These are phyloP conservation scores for Tetrahymena borealis DNA, from an alignment of 73 alveolate genomes.

Conservation along the genomic window DNA sequence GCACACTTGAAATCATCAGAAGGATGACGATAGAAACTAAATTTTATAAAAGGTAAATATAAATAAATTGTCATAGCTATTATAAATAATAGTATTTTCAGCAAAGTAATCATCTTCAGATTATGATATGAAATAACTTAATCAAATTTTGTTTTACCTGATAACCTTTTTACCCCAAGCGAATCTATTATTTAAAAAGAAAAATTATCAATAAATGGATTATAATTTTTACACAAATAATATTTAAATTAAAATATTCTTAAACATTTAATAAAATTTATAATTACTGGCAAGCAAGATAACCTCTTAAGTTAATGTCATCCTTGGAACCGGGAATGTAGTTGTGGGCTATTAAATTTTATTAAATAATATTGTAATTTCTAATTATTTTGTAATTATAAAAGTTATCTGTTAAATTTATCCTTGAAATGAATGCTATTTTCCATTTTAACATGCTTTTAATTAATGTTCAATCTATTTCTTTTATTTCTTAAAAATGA, in stretches of 20 bases:
- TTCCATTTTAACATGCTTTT: no score
- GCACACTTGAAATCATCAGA: slow-evolving; percentile 49
- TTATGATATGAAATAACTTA: no score
- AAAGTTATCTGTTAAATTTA: not conserved
- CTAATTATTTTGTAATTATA: not conserved
- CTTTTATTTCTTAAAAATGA: not conserved
- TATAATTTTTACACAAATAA: not conserved
- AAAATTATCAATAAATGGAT: not conserved
- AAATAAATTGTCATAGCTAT: no score
- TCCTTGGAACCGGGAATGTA: slow-evolving; percentile 49
- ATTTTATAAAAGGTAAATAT: not conserved
- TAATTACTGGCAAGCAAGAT: slow-evolving; percentile 4
- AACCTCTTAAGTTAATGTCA: slow-evolving; percentile 38
- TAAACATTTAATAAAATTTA: no score
- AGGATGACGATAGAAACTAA: slow-evolving; percentile 40
- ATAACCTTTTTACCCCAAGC: slow-evolving; percentile 44
- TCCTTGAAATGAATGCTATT: not conserved
- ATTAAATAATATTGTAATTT: no score
- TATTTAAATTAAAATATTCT: no score
- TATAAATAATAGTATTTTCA: no score
- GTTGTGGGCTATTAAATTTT: slow-evolving; percentile 16
- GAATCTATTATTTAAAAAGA: not conserved
- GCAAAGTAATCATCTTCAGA: no score
- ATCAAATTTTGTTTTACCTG: no score
- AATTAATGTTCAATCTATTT: no score